Evolutionary conservation across 768 basidiomycete genomes (phyloP).

Genomic region (Melanogaster broomeanus): DNA sequence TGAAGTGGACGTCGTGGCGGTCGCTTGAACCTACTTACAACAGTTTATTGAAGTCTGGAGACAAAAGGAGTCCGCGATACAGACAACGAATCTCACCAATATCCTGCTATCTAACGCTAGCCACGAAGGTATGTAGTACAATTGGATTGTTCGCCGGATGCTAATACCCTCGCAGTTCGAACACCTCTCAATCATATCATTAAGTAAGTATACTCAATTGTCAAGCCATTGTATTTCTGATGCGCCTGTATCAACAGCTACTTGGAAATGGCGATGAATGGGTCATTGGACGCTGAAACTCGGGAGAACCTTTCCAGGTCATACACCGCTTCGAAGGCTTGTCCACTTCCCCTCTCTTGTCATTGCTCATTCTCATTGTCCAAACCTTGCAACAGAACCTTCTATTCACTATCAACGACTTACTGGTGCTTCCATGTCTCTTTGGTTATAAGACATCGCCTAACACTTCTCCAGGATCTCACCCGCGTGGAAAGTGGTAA

Average conservation of each 20-base stretch:
- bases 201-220: neutral
- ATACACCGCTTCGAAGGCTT: conserved; percentile 73
- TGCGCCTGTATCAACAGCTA: conserved; percentile 43
- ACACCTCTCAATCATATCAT: conserved; percentile 1
- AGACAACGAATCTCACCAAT: conserved; percentile 72
- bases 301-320: conserved; percentile 71
- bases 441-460: conserved; percentile 30
- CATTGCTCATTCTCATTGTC: neutral
- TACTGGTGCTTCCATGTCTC: conserved; percentile 46
- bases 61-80: conserved; percentile 73
- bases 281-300: conserved; percentile 70
- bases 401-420: conserved; percentile 82
- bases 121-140: conserved; percentile 61
- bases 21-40: neutral
- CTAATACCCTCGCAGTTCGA: neutral
- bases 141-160: neutral
- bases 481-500: conserved; percentile 76
- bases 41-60: conserved; percentile 87
- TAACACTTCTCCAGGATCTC: neutral
- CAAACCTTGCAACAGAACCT: conserved; percentile 46
- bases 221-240: neutral
- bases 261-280: conserved; percentile 79
- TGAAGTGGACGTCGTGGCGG: neutral
- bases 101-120: conserved; percentile 78
- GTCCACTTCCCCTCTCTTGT: neutral